Conservation (phyloP, 2,329 filamentous ascomycete genomes). For the Paecilomyces niveus region DNA sequence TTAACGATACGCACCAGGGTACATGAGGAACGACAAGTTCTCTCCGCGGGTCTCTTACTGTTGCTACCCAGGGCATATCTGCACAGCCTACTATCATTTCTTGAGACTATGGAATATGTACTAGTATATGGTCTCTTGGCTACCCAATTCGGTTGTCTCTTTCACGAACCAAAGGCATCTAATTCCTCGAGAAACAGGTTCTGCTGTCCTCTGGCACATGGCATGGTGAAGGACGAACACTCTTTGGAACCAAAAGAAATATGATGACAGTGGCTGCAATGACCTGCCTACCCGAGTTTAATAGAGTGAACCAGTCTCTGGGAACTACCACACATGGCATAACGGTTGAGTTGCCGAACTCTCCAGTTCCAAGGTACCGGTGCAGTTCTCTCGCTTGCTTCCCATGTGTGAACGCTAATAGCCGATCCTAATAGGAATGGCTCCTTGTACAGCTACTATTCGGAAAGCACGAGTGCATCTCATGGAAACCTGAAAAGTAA, state of each 20-base stretch:
- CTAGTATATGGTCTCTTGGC: neutral
- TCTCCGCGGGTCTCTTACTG: neutral
- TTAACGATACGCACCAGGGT: neutral
- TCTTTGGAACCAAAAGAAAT: neutral
- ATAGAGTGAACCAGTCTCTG: neutral
- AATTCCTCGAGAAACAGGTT: neutral
- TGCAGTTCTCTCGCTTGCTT: neutral
- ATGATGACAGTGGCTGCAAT: neutral
- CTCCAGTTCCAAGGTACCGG: neutral
- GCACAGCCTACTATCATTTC: neutral
- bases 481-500: neutral
- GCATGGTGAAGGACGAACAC: neutral
- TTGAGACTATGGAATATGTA: neutral
- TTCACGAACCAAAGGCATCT: neutral
- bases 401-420: neutral
- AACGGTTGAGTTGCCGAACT: neutral
- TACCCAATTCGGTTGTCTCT: neutral
- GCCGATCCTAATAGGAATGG: neutral
- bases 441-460: neutral
- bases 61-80: neutral
- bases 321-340: neutral
- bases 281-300: neutral
- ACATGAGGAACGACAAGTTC: neutral
- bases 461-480: neutral
- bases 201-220: neutral